Evolutionary conservation across 1,284 basidiomycete species (phyloP), one percentile per base, ranked within the genome.

Genomic region (Microbotryum intermedium): DNA sequence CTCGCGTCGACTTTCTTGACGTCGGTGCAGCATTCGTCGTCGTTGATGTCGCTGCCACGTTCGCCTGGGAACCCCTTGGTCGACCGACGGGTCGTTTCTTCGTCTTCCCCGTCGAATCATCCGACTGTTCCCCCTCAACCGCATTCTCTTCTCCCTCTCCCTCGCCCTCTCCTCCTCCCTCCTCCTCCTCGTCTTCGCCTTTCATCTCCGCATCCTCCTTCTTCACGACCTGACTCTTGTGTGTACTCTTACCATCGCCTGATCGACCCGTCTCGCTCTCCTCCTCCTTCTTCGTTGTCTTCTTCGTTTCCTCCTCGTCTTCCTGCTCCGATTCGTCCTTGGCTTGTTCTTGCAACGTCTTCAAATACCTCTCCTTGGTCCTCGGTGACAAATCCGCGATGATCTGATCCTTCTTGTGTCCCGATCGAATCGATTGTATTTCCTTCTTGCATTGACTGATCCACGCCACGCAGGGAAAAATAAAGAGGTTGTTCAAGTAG

Each of bases 401-500:
- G 28, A 26, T 30, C 29, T 56, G 13, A 6, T 21, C 23, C 48
- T 43, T 48, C 18, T 50, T n/a, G 2, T 26, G 23, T 10, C 30
- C 49, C 2, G 46, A 28, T 20, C 43, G 39, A 34, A 59, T 55
- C 9, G 44, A 25, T 1, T 30, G 23, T 8, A 62, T 53, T 21
- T 65, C 58, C 20, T 30, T 28, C 34, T 49, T 47, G 21, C 55
- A n/a, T 10, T 53, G 53, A 4, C 62, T 60, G 28, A 5, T 0
- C n/a, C n/a, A n/a, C n/a, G n/a, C n/a, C n/a, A n/a, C n/a, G n/a
- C n/a, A n/a, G n/a, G n/a, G n/a, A n/a, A n/a, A n/a, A 10, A 20
- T 29, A 6, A 2, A 25, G 2, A 11, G 26, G 4, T 13, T 5
- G 44, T 53, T 34, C 26, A 23, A 8, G 25, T 6, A 25, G 8